These are phyloP conservation scores for Takashimella tepidaria DNA, from an alignment of 1,284 basidiomycete genomes.

Conservation along the genomic window DNA sequence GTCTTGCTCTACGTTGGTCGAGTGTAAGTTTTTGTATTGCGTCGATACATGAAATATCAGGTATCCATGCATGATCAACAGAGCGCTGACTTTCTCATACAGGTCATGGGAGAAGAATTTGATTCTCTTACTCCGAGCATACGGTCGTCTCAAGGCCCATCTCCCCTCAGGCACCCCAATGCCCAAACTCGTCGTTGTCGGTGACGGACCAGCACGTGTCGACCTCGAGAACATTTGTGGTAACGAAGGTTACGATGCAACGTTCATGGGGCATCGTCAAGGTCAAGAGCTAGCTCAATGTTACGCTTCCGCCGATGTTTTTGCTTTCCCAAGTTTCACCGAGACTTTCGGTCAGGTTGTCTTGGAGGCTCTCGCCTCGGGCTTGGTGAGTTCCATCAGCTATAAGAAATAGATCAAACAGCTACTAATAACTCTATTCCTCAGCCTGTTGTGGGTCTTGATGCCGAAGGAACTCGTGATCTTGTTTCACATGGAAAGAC, in stretches of 20 bases:
- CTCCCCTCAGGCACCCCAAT: slow-evolving; percentile 21
- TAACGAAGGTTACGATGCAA: slow-evolving; percentile 49
- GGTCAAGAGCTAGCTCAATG: slow-evolving; percentile 48
- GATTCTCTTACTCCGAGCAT: slow-evolving; percentile 53
- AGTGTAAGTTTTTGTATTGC: slow-evolving; percentile 38
- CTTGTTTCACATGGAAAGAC: slow-evolving; percentile 52
- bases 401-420: neutral
- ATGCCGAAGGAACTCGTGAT: slow-evolving; percentile 57
- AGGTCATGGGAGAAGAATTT: slow-evolving; percentile 58
- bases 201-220: slow-evolving; percentile 53
- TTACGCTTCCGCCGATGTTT: slow-evolving; percentile 55
- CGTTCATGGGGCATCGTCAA: slow-evolving; percentile 53
- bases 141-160: slow-evolving; percentile 38
- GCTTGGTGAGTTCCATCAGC: slow-evolving; percentile 39
- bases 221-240: slow-evolving; percentile 51
- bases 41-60: too few species aligned
- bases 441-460: slow-evolving; percentile 54
- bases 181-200: slow-evolving; percentile 55
- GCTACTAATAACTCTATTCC: neutral
- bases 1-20: slow-evolving; percentile 47
- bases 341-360: slow-evolving; percentile 58
- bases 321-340: slow-evolving; percentile 55
- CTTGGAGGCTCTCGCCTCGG: slow-evolving; percentile 54
- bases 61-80: neutral
- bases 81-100: neutral